phyloP scores from a whole-genome alignment of 805 yeast species.

The Starmerella geochares region DNA sequence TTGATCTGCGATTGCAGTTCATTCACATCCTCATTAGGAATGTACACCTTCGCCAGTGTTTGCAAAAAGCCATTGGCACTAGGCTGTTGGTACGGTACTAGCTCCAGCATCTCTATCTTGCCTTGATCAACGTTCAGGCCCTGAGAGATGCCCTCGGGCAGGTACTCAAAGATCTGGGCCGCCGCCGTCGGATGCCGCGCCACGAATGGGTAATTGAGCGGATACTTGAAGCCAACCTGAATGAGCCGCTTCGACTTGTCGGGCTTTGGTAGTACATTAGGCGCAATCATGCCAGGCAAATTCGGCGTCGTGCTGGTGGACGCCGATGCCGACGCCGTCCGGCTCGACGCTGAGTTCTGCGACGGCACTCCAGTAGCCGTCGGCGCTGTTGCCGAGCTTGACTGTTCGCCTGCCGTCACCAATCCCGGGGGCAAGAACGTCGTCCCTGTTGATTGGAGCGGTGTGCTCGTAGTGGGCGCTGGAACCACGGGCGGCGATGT shows the following conservation, averaged over 20 bases:
- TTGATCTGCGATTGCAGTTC: constrained; percentile 43
- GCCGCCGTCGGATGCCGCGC: constrained; percentile 62
- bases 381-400: constrained; percentile 18
- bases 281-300: constrained; percentile 65
- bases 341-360: constrained; percentile 5
- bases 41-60: constrained; percentile 80
- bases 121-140: constrained; percentile 43
- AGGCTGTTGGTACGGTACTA: constrained; percentile 62
- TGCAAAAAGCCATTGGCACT: constrained; percentile 50
- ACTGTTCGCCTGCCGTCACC: constrained; percentile 32
- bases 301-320: constrained; percentile 7
- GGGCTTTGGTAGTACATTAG: constrained; percentile 35
- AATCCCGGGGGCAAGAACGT: constrained; percentile 41
- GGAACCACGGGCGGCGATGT: not conserved
- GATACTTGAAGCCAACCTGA: constrained; percentile 66
- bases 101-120: constrained; percentile 50
- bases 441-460: constrained; percentile 19
- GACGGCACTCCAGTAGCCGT: constrained; percentile 21
- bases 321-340: constrained; percentile 1
- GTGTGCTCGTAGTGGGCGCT: not conserved
- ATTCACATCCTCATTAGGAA: constrained; percentile 48
- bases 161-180: constrained; percentile 73
- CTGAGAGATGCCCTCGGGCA: constrained; percentile 60
- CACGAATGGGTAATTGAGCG: constrained; percentile 76
- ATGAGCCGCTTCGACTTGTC: constrained; percentile 39